Conservation (phyloP, 768 basidiomycete species). For the Mycena capillaripes region DNA sequence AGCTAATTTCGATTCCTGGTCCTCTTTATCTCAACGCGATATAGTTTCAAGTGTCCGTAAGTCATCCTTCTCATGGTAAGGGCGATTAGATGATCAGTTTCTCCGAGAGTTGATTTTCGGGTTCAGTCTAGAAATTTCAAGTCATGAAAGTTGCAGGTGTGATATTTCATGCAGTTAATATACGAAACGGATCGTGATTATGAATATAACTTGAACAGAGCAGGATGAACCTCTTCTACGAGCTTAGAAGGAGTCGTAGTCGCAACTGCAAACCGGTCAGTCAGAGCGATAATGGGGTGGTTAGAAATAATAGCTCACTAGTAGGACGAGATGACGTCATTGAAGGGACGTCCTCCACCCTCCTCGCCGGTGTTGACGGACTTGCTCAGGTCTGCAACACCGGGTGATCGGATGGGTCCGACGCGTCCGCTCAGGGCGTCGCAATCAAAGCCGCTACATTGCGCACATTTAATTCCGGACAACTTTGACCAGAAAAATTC, state of each 20-base stretch:
- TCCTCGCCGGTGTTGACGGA: not conserved
- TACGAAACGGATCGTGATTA: too few relatives aligned
- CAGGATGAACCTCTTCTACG: not conserved
- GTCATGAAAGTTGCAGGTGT: too few relatives aligned
- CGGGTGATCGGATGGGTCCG: not conserved
- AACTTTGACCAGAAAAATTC: not conserved
- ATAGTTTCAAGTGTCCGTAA: too few relatives aligned
- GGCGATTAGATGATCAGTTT: too few relatives aligned
- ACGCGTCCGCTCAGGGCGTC: not conserved
- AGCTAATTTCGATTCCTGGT: too few relatives aligned
- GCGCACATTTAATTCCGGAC: not conserved
- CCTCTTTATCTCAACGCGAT: too few relatives aligned
- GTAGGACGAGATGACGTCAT: not conserved
- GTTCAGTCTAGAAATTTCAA: too few relatives aligned
- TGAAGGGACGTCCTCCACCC: conserved; percentile 3
- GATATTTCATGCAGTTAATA: too few relatives aligned
- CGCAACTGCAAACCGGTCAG: not conserved
- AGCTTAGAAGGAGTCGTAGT: not conserved
- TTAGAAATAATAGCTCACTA: not conserved
- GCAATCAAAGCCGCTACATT: not conserved
- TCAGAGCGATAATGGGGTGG: not conserved
- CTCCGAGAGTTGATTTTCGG: too few relatives aligned
- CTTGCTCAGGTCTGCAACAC: not conserved
- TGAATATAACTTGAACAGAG: not conserved
- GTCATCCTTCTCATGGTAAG: too few relatives aligned